Evolutionary conservation across 345 rosid species (phyloP), one percentile per base, ranked within the genome.

Genomic region (Populus simonii): DNA sequence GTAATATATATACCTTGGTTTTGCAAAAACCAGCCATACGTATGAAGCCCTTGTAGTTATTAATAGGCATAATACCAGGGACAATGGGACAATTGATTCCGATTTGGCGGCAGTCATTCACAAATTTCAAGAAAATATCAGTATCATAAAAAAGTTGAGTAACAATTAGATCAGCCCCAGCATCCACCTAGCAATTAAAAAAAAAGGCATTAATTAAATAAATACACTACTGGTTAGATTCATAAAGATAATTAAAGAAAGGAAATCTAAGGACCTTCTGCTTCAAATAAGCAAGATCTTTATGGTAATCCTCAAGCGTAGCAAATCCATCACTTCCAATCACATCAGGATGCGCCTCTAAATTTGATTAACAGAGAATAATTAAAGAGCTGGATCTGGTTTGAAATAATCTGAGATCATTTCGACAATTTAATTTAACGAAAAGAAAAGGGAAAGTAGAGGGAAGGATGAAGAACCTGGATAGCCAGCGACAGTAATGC

Each of bases 1-100:
- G 47, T 18, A 53, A 53, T 2, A 53, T 18, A 47, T 15, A 62
- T 80, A 94, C 99, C 94, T 87, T 93, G 23, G 99, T 93, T 80
- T 95, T 95, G 87, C 99, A 93, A 80, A 95, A 95, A 67, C 98
- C 99, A 80, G 98, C 88, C 99, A 95, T 95, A 27, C 98, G 92
- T 63, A 91, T 29, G 87, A 95, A 93, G 66, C 99, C 97, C 84
- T 89, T 94, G 85, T 94, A 94, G 87, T 93, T 95, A 76, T 91
- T 87, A 75, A 95, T 95, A 65, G 98, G 98, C 98, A 95, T 95
- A 74, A 95, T 95, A 53, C 97, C 99, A 76, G 99, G 99, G 75
- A 95, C 99, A 72, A 93, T 87, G 71, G 98, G 99, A 74, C 96
- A 93, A 6, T 81, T 84, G 1, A 95, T 93, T 76, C 99, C 98